A percentile compares a stretch with the other conserved stretches of the same genome.
Conservation (phyloP, 805 yeast genomes). For the Candida mattraensis region DNA sequence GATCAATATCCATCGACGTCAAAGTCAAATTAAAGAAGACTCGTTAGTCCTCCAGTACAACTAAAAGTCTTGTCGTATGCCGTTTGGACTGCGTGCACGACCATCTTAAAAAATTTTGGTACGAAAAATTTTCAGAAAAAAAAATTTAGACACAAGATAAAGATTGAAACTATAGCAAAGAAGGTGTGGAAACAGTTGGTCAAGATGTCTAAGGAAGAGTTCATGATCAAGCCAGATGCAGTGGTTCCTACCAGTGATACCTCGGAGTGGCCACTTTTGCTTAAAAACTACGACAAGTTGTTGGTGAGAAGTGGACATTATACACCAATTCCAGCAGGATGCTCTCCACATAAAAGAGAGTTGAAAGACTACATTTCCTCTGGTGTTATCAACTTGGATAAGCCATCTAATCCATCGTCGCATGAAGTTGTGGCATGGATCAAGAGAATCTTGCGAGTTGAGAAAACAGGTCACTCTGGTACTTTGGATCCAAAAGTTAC, state of each 20-base stretch:
- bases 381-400: conserved; percentile 96
- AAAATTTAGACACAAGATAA: conserved; percentile 7
- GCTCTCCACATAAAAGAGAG: conserved; percentile 93
- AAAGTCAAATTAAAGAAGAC: conserved; percentile 1
- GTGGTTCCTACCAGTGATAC: conserved; percentile 80
- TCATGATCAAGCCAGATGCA: conserved; percentile 83
- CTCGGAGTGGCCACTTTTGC: conserved; percentile 91
- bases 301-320: conserved; percentile 95
- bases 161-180: conserved; percentile 5
- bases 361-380: conserved; percentile 84
- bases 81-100: neutral
- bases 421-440: conserved; percentile 99
- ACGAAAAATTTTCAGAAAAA: conserved; percentile 13
- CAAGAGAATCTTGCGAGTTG: conserved; percentile 90
- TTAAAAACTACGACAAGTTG: conserved; percentile 91
- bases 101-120: conserved; percentile 1
- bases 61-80: too few species aligned
- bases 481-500: conserved; percentile 97
- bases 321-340: conserved; percentile 95
- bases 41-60: neutral
- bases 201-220: conserved; percentile 41
- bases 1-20: conserved; percentile 4
- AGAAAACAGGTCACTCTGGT: conserved; percentile 99
- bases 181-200: conserved; percentile 4
- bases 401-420: conserved; percentile 97